Base-by-base conservation (phyloP, 2,329 filamentous ascomycete species). In the Atkinsonella hypoxylon region DNA sequence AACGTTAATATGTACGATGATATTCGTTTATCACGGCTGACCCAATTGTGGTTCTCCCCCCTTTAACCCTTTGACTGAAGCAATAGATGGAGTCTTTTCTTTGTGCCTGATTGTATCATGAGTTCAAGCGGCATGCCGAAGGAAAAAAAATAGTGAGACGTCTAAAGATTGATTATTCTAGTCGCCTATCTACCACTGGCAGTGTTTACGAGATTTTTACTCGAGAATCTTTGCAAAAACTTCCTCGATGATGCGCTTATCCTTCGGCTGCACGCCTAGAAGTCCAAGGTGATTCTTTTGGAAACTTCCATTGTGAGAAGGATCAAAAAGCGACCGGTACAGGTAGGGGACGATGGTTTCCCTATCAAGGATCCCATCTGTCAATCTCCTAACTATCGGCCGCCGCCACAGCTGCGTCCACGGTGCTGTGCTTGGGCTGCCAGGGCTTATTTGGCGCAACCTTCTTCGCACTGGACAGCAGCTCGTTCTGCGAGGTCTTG, bases 381-480 rank as follows among this genome's bases (percentile, higher is more conserved):
- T 61, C 6, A 68, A 47, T 11, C 60, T 58, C 51, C 61, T 60
- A 47, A 62, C 62, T 60, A 47, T 62, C 62, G 1, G 61, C 63
- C 44, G 49, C 56, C 9, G 57, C 58, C 17, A 48, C 55, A 1
- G 61, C 15, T 18, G 64, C 63, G 5, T 62, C 61, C 11, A 66
- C 51, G n/a, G 58, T 61, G 4, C 55, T 57, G 6, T 62, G 58
- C n/a, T 65, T 65, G 0, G 79, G 66, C 0, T 67, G 65, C 71
- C 73, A 83, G 2, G 56, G 45, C 57, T 75, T 73, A 20, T 62
- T 58, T 0, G 71, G 72, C 2, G 72, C 74, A 1, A 66, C 63
- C 50, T 73, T 67, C 63, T 82, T 75, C 1, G 76, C 68, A 1
- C 70, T 61, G 0, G 61, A 68, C 1, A 77, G 53, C 0, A 77